Conservation (phyloP, 371 early-diverging fungal genomes). For the Actinomucor elegans region DNA sequence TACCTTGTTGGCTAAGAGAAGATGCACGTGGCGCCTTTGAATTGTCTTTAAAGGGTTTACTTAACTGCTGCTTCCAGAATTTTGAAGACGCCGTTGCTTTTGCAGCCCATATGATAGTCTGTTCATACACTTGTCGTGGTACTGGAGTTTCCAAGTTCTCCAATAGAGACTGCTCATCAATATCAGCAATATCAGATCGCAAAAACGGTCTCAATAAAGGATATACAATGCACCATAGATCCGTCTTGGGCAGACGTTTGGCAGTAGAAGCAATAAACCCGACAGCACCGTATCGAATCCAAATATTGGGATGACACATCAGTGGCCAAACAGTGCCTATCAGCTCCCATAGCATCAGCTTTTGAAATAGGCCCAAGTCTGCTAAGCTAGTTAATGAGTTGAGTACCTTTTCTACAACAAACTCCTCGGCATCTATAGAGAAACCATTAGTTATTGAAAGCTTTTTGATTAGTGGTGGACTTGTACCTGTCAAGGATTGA, state of each 20-base stretch:
- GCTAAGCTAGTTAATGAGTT: conserved; percentile 78
- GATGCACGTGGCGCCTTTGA: no score
- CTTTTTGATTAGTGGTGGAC: background rate
- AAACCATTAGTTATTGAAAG: background rate
- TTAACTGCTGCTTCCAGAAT: conserved; percentile 55
- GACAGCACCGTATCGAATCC: conserved; percentile 80
- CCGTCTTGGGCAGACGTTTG: conserved; percentile 68
- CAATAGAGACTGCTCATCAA: conserved; percentile 61
- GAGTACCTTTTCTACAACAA: conserved; percentile 88
- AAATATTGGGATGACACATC: conserved; percentile 80
- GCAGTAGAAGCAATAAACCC: conserved; percentile 72
- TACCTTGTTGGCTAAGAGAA: conserved; percentile 1
- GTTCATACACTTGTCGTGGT: conserved; percentile 59
- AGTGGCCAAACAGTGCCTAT: conserved; percentile 70
- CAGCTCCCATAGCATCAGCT: conserved; percentile 76
- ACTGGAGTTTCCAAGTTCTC: conserved; percentile 73
- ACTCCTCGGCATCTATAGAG: conserved; percentile 77
- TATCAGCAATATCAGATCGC: conserved; percentile 61
- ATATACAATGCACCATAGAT: conserved; percentile 79
- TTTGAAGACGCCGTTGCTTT: conserved; percentile 50
- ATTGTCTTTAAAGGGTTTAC: conserved; percentile 1
- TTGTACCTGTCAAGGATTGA: conserved; percentile 85
- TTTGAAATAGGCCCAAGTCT: conserved; percentile 84
- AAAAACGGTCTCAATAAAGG: conserved; percentile 76
- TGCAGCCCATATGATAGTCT: conserved; percentile 61